These are phyloP conservation scores for Pontederia crassipes DNA, from an alignment of 176 grass and related monocot species.

Conservation along the genomic window DNA sequence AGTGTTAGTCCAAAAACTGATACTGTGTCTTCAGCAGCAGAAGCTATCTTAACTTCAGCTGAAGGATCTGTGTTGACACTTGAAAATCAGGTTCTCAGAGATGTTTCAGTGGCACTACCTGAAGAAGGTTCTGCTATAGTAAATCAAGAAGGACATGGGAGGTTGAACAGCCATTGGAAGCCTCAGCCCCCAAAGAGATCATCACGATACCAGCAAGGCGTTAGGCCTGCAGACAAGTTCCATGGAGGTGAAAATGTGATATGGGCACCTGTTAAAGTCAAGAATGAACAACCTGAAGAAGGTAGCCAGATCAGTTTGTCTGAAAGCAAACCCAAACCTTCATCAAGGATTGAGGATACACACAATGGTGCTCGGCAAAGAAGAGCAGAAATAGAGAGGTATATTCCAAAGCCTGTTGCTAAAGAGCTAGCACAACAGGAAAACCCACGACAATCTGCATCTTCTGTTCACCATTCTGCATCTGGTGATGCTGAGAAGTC, in stretches of 20 bases:
- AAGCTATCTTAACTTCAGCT: constrained; percentile 39
- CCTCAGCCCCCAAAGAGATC: constrained; percentile 43
- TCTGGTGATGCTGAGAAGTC: constrained; percentile 10
- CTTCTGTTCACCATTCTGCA: constrained; percentile 7
- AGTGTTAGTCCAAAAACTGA: constrained; percentile 29
- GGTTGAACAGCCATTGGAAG: constrained; percentile 39
- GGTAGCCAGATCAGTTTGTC: constrained; percentile 3
- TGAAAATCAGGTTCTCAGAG: constrained; percentile 38
- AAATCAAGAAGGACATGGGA: constrained; percentile 30
- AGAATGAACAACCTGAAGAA: constrained; percentile 50
- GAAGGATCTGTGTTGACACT: constrained; percentile 34
- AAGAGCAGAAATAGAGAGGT: constrained; percentile 97
- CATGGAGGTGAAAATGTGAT: constrained; percentile 45
- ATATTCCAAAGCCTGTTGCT: constrained; percentile 83
- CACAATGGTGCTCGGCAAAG: constrained; percentile 53
- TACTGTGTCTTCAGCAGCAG: constrained; percentile 12
- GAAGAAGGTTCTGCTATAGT: constrained; percentile 27
- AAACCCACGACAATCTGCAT: constrained; percentile 28
- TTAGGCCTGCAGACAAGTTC: constrained; percentile 41
- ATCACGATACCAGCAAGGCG: constrained; percentile 53
- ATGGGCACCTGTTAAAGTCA: constrained; percentile 74
- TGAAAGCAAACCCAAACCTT: constrained; percentile 17
- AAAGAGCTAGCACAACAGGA: constrained; percentile 60
- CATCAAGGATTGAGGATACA: constrained; percentile 30
- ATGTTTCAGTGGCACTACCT: constrained; percentile 21